Conservation (phyloP, 257 asterid species). For the Cordia subcordata region DNA sequence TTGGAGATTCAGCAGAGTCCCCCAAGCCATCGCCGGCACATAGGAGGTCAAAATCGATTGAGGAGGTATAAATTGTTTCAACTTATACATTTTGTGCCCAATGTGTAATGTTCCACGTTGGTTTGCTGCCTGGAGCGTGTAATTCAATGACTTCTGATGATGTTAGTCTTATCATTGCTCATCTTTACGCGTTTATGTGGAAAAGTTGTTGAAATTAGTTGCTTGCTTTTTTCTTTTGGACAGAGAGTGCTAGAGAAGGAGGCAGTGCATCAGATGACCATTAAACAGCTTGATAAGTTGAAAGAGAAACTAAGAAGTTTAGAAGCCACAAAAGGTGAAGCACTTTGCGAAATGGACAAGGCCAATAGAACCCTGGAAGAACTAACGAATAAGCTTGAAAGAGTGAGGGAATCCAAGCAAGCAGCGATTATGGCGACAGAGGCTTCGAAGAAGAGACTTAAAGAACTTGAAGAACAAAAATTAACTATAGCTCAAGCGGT, state of each 20-base stretch:
- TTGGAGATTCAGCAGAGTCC: slow-evolving; percentile 45
- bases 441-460: slow-evolving; percentile 38
- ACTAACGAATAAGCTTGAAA: slow-evolving; percentile 61
- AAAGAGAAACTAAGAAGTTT: slow-evolving; percentile 42
- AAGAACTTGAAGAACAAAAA: slow-evolving; percentile 44
- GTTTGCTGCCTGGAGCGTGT: not conserved
- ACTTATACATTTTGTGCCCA: not conserved
- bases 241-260: slow-evolving; percentile 88
- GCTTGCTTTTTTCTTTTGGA: not conserved
- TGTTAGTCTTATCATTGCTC: not conserved
- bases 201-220: not conserved
- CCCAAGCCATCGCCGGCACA: slow-evolving; percentile 22
- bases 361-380: slow-evolving; percentile 59
- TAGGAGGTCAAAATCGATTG: slow-evolving; percentile 45
- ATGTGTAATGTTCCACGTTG: too few species aligned
- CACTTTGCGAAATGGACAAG: slow-evolving; percentile 48
- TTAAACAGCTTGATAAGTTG: slow-evolving; percentile 49
- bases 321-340: slow-evolving; percentile 55
- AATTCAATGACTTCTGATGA: not conserved
- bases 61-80: slow-evolving; percentile 44
- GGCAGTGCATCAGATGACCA: slow-evolving; percentile 57
- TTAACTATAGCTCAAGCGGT: slow-evolving; percentile 30
- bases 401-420: slow-evolving; percentile 53
- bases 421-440: slow-evolving; percentile 51
- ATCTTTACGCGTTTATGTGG: not conserved